Evolutionary conservation across 495 filamentous ascomycete species (phyloP), one percentile per base, ranked within the genome.

Genomic region (Aspergillus nanangensis): DNA sequence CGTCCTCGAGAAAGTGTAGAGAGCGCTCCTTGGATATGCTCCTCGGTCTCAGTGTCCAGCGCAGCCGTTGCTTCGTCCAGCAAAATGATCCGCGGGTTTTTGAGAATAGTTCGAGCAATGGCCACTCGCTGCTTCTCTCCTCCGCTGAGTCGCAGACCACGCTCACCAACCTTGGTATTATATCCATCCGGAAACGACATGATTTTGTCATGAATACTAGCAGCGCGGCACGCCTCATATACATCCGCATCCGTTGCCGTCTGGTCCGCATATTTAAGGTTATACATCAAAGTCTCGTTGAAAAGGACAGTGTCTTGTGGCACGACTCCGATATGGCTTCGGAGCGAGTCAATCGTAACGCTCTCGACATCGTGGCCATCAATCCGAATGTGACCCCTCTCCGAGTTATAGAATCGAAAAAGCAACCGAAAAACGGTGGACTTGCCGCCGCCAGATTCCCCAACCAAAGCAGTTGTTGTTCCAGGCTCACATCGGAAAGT

Each of bases 81-180:
- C 59, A 98, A 85, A 62, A 98, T 96, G 51, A 98, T 91, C 29
- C 86, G 87, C 14, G 93, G 93, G 55, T 95, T 85, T 66, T 98
- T 98, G 41, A 98, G 73, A 45, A 98, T 95, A 10, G 93, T 96
- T 33, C 93, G 84, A 36, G 93, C 94, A 59, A 98, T 98, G 8
- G 93, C 93, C 32, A 97, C 89, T 23, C 93, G 87, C 65, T 98
- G 93, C 66, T 96, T 96, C 69, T 98, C 93, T 27, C 93, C 93
- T 15, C 93, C 93, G 39, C 88, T 95, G 8, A 98, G 79, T 7
- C 92, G 83, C 10, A 97, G 75, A 17, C 93, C 93, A 37, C 93
- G 89, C 65, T 98, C 93, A 52, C 93, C 93, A 18, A 98, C 93
- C 64, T 87, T 91, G 25, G 94, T 95, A 24, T 83, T 65, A 60